phyloP scores from a whole-genome alignment of 495 filamentous ascomycete genomes.

The Penicillium canariense region DNA sequence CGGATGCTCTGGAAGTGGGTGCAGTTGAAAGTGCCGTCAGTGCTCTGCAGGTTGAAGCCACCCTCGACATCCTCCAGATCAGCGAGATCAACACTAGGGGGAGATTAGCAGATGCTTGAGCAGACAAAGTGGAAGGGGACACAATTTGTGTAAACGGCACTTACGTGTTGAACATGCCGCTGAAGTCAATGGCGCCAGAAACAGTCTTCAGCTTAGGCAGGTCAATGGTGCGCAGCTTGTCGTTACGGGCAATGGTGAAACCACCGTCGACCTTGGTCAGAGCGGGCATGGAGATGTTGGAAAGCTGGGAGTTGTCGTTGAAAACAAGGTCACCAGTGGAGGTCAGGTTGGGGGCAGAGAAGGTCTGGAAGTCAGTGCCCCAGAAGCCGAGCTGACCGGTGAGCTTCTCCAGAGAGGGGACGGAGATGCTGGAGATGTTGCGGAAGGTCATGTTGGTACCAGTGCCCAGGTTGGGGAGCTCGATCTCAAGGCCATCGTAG shows the following conservation, averaged over 20 bases:
- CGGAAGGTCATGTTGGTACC: slow-evolving; percentile 84
- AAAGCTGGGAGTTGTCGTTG: slow-evolving; percentile 70
- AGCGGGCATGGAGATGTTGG: slow-evolving; percentile 70
- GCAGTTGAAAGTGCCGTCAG: slow-evolving; percentile 59
- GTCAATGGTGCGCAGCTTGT: slow-evolving; percentile 59
- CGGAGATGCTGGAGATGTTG: slow-evolving; percentile 69
- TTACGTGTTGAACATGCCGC: slow-evolving; percentile 80
- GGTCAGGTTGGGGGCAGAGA: slow-evolving; percentile 79
- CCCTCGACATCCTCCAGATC: slow-evolving; percentile 72
- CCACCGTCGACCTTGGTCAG: slow-evolving; percentile 72
- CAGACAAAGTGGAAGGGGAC: not conserved
- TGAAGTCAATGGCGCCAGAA: slow-evolving; percentile 83
- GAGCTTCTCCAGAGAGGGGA: slow-evolving; percentile 75
- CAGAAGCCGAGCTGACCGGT: slow-evolving; percentile 82
- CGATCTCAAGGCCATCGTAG: slow-evolving; percentile 57
- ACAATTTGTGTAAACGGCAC: slow-evolving; percentile 33
- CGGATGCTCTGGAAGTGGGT: slow-evolving; percentile 41
- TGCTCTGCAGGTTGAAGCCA: slow-evolving; percentile 81
- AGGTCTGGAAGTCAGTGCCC: slow-evolving; percentile 66
- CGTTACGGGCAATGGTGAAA: slow-evolving; percentile 86
- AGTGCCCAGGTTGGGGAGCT: slow-evolving; percentile 74
- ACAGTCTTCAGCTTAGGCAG: slow-evolving; percentile 68
- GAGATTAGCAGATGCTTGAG: slow-evolving; percentile 13
- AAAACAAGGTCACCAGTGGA: slow-evolving; percentile 72
- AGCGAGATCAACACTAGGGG: slow-evolving; percentile 64